A percentile compares a stretch with the other conserved stretches of the same genome.
Conservation (phyloP, 768 basidiomycete species). For the Termitomyces sp. region DNA sequence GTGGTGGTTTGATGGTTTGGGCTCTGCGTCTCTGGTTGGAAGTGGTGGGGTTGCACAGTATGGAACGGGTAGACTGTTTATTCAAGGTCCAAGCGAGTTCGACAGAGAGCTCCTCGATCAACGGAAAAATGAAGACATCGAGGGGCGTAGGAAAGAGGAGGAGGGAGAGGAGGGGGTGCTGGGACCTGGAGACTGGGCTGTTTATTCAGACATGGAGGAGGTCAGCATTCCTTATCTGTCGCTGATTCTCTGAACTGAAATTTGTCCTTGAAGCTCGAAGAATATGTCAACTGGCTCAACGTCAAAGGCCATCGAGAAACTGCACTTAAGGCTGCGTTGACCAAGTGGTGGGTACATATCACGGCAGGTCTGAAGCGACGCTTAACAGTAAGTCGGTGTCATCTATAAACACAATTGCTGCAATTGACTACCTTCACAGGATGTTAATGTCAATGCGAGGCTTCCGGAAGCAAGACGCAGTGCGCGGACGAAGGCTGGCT, state of each 20-base stretch:
- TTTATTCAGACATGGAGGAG: constrained; percentile 83
- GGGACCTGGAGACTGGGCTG: constrained; percentile 82
- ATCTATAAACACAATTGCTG: neutral
- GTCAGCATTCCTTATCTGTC: constrained; percentile 35
- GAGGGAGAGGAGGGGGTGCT: constrained; percentile 78
- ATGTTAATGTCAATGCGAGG: constrained; percentile 62
- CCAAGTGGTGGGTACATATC: constrained; percentile 83
- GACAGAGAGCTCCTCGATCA: constrained; percentile 70
- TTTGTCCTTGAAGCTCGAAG: constrained; percentile 57
- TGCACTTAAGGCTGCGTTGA: constrained; percentile 68
- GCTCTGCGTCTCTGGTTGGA: constrained; percentile 72
- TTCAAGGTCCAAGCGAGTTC: constrained; percentile 87
- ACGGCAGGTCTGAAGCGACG: constrained; percentile 76
- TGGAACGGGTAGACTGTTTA: constrained; percentile 84
- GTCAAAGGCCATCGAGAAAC: constrained; percentile 87
- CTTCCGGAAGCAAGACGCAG: constrained; percentile 80
- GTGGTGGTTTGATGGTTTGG: constrained; percentile 99
- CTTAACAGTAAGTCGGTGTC: constrained; percentile 48
- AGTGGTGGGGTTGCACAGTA: constrained; percentile 77
- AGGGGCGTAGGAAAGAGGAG: constrained; percentile 61
- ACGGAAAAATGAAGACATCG: constrained; percentile 53
- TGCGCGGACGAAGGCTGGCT: constrained; percentile 58
- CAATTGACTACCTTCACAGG: constrained; percentile 35
- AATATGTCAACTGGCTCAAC: constrained; percentile 86
- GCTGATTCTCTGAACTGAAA: constrained; percentile 2